phyloP scores from a whole-genome alignment of 1,284 basidiomycete genomes.

The Leccinum pachyderme region DNA sequence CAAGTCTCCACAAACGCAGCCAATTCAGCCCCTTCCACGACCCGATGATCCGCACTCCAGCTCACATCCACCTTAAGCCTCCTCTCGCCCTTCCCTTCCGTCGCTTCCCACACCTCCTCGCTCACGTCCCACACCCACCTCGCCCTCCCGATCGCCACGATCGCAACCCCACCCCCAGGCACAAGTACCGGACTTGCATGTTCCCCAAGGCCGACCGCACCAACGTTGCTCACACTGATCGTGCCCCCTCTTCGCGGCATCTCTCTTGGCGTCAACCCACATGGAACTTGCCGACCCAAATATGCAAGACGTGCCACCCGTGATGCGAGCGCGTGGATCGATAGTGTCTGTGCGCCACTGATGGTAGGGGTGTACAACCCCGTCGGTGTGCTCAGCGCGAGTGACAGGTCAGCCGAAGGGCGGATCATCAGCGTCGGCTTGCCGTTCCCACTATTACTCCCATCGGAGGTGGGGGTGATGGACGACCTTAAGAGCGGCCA shows the following conservation, averaged over 20 bases:
- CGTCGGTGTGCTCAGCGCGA: slow-evolving; percentile 79
- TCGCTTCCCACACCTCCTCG: slow-evolving; percentile 29
- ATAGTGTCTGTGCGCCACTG: slow-evolving; percentile 54
- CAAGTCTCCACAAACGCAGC: slow-evolving; percentile 89
- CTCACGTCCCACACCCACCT: slow-evolving; percentile 76
- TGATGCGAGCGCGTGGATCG: slow-evolving; percentile 66
- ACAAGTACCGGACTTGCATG: slow-evolving; percentile 79
- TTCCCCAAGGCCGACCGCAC: slow-evolving; percentile 73
- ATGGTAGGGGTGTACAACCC: slow-evolving; percentile 89
- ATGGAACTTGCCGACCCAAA: slow-evolving; percentile 65
- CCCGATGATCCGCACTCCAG: slow-evolving; percentile 89
- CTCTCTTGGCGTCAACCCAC: slow-evolving; percentile 58
- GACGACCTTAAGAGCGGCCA: slow-evolving; percentile 81
- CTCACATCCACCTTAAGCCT: slow-evolving; percentile 76
- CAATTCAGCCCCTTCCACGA: slow-evolving; percentile 91
- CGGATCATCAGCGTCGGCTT: slow-evolving; percentile 71
- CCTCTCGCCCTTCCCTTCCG: slow-evolving; percentile 43
- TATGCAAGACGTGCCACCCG: slow-evolving; percentile 60
- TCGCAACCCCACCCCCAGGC: slow-evolving; percentile 86
- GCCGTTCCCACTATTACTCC: slow-evolving; percentile 15
- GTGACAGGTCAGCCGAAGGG: slow-evolving; percentile 66
- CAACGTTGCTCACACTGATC: slow-evolving; percentile 86
- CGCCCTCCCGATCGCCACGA: slow-evolving; percentile 86
- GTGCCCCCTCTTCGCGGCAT: slow-evolving; percentile 74
- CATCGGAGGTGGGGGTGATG: slow-evolving; percentile 46